These are phyloP conservation scores for Xylaria arbuscula DNA, from an alignment of 2,329 filamentous ascomycete genomes.

Conservation along the genomic window DNA sequence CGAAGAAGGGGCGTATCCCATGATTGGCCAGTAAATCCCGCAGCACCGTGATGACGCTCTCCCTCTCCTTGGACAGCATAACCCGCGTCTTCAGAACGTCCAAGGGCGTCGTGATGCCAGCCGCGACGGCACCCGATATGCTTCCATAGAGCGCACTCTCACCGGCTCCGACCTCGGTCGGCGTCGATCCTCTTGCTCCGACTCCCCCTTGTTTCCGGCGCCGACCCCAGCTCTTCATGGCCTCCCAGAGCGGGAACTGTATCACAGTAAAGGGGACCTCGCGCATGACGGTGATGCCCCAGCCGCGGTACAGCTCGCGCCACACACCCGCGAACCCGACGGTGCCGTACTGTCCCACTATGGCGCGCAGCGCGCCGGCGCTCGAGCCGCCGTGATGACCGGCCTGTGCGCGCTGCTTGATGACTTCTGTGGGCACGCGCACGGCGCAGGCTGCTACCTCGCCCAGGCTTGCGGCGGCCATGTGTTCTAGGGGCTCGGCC, in stretches of 20 bases:
- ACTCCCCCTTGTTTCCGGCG: constrained; percentile 51
- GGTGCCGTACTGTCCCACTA: constrained; percentile 63
- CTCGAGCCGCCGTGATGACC: constrained; percentile 80
- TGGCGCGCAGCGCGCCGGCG: constrained; percentile 74
- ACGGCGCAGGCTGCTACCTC: constrained; percentile 94
- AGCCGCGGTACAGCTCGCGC: constrained; percentile 89
- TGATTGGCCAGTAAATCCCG: constrained; percentile 71
- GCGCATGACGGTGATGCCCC: constrained; percentile 90
- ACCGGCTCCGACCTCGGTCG: constrained; percentile 68
- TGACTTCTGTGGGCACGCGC: constrained; percentile 92
- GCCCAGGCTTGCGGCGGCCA: constrained; percentile 85
- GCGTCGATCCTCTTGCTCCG: background rate
- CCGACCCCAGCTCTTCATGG: constrained; percentile 79
- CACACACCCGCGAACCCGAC: constrained; percentile 70
- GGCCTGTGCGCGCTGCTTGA: constrained; percentile 97
- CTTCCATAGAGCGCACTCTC: constrained; percentile 90
- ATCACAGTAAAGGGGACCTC: constrained; percentile 98
- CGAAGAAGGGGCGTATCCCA: constrained; percentile 76
- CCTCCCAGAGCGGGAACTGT: constrained; percentile 97
- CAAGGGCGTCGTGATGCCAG: constrained; percentile 88
- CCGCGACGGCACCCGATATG: constrained; percentile 84
- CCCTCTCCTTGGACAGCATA: constrained; percentile 83
- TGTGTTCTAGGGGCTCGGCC: constrained; percentile 68
- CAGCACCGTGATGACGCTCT: constrained; percentile 71
- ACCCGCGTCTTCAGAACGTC: constrained; percentile 97